These are phyloP conservation scores for Pythium rishiriense DNA, from an alignment of 352 stramenopile species.

Conservation along the genomic window DNA sequence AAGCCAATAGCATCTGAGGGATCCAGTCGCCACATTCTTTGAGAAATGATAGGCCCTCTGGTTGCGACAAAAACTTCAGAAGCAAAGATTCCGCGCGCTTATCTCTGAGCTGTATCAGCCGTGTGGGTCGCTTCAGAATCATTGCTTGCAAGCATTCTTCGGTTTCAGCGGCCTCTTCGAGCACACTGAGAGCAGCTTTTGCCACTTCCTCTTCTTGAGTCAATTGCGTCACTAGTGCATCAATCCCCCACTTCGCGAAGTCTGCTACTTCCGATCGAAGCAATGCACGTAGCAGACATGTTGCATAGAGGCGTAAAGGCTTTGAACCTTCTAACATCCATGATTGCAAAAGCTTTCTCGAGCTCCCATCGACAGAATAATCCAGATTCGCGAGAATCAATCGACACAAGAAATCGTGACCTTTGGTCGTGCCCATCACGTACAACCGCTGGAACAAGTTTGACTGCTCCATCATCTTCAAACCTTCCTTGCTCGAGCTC, in stretches of 20 bases:
- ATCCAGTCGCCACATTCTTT: constrained; percentile 85
- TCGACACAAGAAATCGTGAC: constrained; percentile 87
- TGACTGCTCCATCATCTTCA: constrained; percentile 91
- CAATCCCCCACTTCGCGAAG: constrained; percentile 89
- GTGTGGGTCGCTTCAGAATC: constrained; percentile 77
- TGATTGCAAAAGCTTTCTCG: constrained; percentile 82
- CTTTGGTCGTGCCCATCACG: constrained; percentile 86
- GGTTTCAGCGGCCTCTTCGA: constrained; percentile 86
- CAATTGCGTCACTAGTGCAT: constrained; percentile 81
- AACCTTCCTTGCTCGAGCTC: constrained; percentile 86
- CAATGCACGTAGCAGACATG: constrained; percentile 77
- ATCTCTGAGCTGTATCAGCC: constrained; percentile 79
- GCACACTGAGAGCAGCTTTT: constrained; percentile 81
- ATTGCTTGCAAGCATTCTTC: constrained; percentile 82
- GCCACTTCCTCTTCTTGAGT: constrained; percentile 86
- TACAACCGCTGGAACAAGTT: constrained; percentile 88
- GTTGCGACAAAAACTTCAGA: constrained; percentile 82
- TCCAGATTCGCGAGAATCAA: constrained; percentile 88
- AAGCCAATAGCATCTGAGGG: constrained; percentile 65
- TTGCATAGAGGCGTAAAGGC: constrained; percentile 80
- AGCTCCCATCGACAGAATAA: constrained; percentile 87
- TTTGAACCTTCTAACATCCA: constrained; percentile 89
- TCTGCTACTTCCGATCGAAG: constrained; percentile 84
- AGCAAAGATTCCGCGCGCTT: constrained; percentile 79
- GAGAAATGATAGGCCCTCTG: constrained; percentile 77